Evolutionary conservation across 2,329 filamentous ascomycete species (phyloP).

Genomic region (Ascochyta clinopodiicola): DNA sequence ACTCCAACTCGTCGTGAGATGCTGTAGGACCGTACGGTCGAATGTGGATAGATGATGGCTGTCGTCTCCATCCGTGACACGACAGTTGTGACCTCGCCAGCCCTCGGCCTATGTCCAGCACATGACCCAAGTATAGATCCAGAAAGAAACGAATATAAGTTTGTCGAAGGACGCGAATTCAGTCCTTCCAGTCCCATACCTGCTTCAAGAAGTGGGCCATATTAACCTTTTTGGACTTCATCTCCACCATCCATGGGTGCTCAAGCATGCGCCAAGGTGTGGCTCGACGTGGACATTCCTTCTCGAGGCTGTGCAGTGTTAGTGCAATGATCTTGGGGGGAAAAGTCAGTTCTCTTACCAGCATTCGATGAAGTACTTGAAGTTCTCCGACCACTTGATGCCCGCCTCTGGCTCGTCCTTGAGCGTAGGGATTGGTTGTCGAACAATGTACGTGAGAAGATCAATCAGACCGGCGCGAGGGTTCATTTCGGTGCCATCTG

Average conservation of each 20-base stretch:
- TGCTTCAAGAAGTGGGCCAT: constrained; percentile 93
- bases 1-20: constrained; percentile 6
- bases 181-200: constrained; percentile 96
- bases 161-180: constrained; percentile 20
- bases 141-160: constrained; percentile 25
- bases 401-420: constrained; percentile 91
- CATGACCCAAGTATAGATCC: constrained; percentile 38
- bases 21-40: neutral
- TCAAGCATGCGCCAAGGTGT: constrained; percentile 99
- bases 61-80: neutral
- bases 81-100: constrained; percentile 17
- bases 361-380: constrained; percentile 99
- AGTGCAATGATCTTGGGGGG: constrained; percentile 18
- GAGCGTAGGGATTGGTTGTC: constrained; percentile 90
- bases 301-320: constrained; percentile 75
- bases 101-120: constrained; percentile 45
- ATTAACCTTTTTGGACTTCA: constrained; percentile 94
- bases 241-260: constrained; percentile 98
- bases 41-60: neutral
- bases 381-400: constrained; percentile 94
- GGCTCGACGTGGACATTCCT: constrained; percentile 83
- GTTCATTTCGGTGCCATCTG: constrained; percentile 94
- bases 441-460: constrained; percentile 94
- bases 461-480: constrained; percentile 92
- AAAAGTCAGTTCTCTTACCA: constrained; percentile 70